phyloP scores from a whole-genome alignment of 805 yeast genomes.

The Saccharomyces eubayanus region DNA sequence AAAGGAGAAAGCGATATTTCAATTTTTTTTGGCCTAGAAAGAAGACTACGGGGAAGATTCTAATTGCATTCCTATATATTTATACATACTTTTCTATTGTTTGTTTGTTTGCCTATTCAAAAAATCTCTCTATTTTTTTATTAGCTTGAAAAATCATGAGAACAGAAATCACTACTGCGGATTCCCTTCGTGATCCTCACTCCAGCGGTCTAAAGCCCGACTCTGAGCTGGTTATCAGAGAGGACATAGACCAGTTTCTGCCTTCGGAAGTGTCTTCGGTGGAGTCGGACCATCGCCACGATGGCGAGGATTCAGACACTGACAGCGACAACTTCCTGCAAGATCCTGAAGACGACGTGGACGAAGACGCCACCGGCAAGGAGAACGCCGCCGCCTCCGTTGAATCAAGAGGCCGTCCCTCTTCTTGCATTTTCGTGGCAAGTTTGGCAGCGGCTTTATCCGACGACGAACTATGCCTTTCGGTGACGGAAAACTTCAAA shows the following conservation, averaged over 20 bases:
- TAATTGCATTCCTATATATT: not conserved
- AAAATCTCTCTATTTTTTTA: not conserved
- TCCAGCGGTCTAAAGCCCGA: not conserved
- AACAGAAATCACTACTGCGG: not conserved
- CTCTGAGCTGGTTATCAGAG: conserved; percentile 8
- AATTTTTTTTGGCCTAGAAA: not conserved
- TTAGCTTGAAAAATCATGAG: not conserved
- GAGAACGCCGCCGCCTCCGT: not conserved
- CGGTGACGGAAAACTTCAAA: conserved; percentile 61
- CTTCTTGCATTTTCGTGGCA: conserved; percentile 85
- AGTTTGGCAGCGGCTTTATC: conserved; percentile 55
- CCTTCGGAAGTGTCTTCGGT: conserved; percentile 21
- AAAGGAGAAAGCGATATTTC: not conserved
- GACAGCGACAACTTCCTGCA: conserved; percentile 1
- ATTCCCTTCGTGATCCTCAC: not conserved
- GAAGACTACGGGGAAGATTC: not conserved
- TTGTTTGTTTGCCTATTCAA: not conserved
- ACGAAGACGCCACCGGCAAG: not conserved
- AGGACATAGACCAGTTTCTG: conserved; percentile 14
- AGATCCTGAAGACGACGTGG: not conserved
- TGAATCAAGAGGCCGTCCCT: conserved; percentile 51
- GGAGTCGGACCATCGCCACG: conserved; percentile 15
- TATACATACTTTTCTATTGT: not conserved
- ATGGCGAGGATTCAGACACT: conserved; percentile 3
- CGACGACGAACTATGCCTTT: conserved; percentile 63